A percentile compares a stretch with the other conserved stretches of the same genome.
Conservation (phyloP, 2,329 filamentous ascomycete genomes). For the Phyllachora maydis region DNA sequence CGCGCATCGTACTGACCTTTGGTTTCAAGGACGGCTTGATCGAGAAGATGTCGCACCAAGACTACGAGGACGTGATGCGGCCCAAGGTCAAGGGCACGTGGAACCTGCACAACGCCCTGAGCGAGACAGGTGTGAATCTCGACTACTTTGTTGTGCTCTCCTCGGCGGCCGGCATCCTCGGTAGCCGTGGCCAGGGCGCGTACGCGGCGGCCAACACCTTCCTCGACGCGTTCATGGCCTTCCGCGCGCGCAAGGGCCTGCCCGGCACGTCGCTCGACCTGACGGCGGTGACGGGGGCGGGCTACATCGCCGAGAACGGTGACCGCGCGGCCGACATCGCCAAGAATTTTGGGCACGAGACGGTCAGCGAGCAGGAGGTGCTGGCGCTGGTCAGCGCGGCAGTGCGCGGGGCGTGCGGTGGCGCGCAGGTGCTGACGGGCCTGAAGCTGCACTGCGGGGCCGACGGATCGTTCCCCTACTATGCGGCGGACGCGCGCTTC, state of each 20-base stretch:
- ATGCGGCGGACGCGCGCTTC: slow-evolving; percentile 7
- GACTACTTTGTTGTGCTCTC: slow-evolving; percentile 9
- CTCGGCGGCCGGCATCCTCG: slow-evolving; percentile 19
- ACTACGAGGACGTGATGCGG: slow-evolving; percentile 8
- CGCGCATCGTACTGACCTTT: slow-evolving; percentile 1
- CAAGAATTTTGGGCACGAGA: slow-evolving; percentile 19
- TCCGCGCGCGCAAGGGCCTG: slow-evolving; percentile 12
- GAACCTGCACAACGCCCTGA: slow-evolving; percentile 6
- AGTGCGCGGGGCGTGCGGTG: slow-evolving; percentile 5
- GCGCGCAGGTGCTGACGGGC: slow-evolving; percentile 10
- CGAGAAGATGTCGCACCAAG: slow-evolving; percentile 6
- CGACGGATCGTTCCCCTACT: slow-evolving; percentile 7
- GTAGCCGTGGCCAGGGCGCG: slow-evolving; percentile 8
- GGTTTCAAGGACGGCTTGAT: slow-evolving; percentile 9
- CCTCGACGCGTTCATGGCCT: slow-evolving; percentile 15
- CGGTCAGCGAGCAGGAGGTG: slow-evolving; percentile 28
- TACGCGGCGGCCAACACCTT: slow-evolving; percentile 16
- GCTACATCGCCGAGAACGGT: slow-evolving; percentile 24
- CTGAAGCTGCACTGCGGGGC: slow-evolving; percentile 8
- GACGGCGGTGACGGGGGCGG: slow-evolving; percentile 25
- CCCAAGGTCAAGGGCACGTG: slow-evolving; percentile 7
- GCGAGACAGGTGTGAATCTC: slow-evolving; percentile 1
- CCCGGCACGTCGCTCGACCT: slow-evolving; percentile 25
- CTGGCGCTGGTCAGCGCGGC: slow-evolving; percentile 26
- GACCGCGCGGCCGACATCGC: slow-evolving; percentile 21